Evolutionary conservation across 305 asterid species (phyloP).

Genomic region (Solanum hybrid): DNA sequence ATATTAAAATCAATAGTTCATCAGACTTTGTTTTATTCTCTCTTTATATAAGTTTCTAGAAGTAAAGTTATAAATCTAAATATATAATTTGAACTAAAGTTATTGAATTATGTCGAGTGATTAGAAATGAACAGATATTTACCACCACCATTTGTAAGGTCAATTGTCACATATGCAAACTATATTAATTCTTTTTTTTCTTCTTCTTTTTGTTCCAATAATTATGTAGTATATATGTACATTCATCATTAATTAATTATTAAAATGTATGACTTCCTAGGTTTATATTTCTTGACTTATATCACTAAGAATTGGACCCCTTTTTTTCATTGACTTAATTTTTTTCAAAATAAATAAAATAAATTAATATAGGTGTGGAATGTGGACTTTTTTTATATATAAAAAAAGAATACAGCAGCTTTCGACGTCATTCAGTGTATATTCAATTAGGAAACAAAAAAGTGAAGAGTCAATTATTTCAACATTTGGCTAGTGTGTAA

Average conservation of each 20-base stretch:
- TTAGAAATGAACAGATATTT: not conserved
- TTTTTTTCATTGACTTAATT: not conserved
- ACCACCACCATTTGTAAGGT: not conserved
- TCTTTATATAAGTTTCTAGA: not conserved
- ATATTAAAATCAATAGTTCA: not conserved
- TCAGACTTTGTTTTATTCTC: not conserved
- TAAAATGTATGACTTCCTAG: not conserved
- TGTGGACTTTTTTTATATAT: no score
- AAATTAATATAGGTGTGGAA: not conserved
- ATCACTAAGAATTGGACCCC: not conserved
- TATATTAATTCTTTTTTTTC: not conserved
- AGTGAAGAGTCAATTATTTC: not conserved
- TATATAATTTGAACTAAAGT: not conserved
- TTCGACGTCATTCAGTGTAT: not conserved
- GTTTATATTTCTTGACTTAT: not conserved
- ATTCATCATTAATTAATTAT: not conserved
- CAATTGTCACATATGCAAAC: not conserved
- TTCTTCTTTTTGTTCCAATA: not conserved
- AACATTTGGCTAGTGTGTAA: not conserved
- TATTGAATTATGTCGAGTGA: not conserved
- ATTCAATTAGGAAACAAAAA: not conserved
- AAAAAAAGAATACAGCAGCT: no score
- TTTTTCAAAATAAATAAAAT: not conserved
- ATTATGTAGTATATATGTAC: not conserved
- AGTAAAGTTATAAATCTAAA: not conserved